Evolutionary conservation across 192 early-diverging fungal species (phyloP), one percentile per base, ranked within the genome.

Genomic region (Kickxella alabastrina): DNA sequence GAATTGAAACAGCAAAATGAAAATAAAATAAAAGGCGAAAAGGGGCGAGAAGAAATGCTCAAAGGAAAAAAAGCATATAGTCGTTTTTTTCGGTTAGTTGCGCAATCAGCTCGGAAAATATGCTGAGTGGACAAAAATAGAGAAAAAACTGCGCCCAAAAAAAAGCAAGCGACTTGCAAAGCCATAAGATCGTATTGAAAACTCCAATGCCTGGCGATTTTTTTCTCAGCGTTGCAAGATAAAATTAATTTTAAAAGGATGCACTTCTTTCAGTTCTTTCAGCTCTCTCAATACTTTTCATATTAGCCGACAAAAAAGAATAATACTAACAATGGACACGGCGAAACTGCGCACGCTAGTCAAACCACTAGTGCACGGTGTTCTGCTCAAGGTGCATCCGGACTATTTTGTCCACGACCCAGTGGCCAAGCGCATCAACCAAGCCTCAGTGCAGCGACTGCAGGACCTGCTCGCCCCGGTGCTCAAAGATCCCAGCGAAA

Each of bases 351-450:
- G 43, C 14, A 37, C 54, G 18, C 43, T 66, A 35, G 55, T 62
- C 21, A 74, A 74, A 50, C 70, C 70, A 25, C 50, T 74, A 9
- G 12, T 74, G 53, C 70, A 52, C 47, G 37, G 59, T 7, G 62
- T 74, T 36, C 41, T 74, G 49, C 44, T 58, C 50, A 62, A 51
- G 43, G 59, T 74, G 18, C 70, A 74, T 25, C 70, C 70, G 2
- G 70, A 74, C 41, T 74, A 58, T 25, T 74, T 60, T 47, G 54
- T 50, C 7, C 57, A 60, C 42, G 54, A 66, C 15, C 70, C 63
- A 5, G 53, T 51, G 18, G 64, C 64, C 40, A 60, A 62, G 41
- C 44, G 34, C 17, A 46, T 34, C 17, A 74, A 74, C 63, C 70
- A 66, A 12, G 37, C 17, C 2, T 61, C 70, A 2, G 59, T 74